Evolutionary conservation across 2,329 filamentous ascomycete genomes (phyloP).

Genomic region (Aspergillus pseudotamarii): DNA sequence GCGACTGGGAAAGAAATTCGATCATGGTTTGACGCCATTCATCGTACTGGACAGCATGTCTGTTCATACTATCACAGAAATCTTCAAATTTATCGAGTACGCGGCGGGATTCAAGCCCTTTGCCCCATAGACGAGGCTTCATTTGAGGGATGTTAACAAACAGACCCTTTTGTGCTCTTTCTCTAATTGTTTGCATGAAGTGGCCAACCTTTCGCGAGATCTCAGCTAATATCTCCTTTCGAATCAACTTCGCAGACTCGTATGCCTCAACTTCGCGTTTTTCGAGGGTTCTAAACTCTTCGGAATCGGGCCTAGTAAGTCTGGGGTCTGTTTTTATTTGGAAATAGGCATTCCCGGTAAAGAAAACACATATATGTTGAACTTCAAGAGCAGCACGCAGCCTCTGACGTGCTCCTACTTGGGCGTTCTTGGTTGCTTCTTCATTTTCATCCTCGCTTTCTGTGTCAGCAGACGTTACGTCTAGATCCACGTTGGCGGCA

Average conservation of each 20-base stretch:
- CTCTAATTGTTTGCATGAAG: conserved; percentile 65
- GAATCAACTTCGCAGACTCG: conserved; percentile 73
- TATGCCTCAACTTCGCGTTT: conserved; percentile 73
- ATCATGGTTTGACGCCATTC: conserved; percentile 75
- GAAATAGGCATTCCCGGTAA: conserved; percentile 79
- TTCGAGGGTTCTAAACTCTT: conserved; percentile 68
- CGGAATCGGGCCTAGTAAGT: conserved; percentile 66
- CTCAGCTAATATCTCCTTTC: conserved; percentile 74
- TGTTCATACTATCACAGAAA: conserved; percentile 68
- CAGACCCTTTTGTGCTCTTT: conserved; percentile 54
- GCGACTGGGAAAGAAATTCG: conserved; percentile 69
- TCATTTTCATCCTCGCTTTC: conserved; percentile 41
- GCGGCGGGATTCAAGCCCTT: conserved; percentile 73
- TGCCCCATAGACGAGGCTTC: conserved; percentile 52
- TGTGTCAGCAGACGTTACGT: conserved; percentile 16
- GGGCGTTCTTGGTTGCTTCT: conserved; percentile 45
- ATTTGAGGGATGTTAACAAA: conserved; percentile 69
- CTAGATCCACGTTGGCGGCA: conserved; percentile 22
- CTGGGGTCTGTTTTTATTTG: conserved; percentile 75
- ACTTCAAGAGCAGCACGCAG: conserved; percentile 76
- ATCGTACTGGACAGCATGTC: conserved; percentile 70
- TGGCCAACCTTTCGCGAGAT: conserved; percentile 60
- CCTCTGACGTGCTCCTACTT: conserved; percentile 63
- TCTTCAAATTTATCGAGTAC: conserved; percentile 68
- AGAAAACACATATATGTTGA: conserved; percentile 81